Base-by-base conservation (phyloP, 495 filamentous ascomycete species). In the Aspergillus leporis region DNA sequence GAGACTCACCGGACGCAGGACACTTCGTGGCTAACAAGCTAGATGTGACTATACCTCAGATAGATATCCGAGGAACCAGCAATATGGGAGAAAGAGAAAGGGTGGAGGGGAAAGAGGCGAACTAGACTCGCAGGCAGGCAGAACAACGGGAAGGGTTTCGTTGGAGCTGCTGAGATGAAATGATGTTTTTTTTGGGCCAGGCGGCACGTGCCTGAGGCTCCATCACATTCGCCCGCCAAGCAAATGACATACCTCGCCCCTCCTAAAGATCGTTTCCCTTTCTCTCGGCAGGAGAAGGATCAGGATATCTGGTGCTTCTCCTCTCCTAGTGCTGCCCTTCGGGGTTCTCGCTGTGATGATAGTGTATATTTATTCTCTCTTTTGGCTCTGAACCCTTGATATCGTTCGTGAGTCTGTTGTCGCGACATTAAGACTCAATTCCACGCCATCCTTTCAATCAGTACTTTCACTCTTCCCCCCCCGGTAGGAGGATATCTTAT, bases 141-240 rank as follows among this genome's bases (percentile, higher is more conserved):
- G 49, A 46, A 56, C 51, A 32, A 47, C 21, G 14, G 47, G 22
- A 31, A 51, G 25, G 50, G n/a, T 10, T 47, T 55, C 52, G 16
- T 41, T 58, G 31, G 34, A 62, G 51, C 61, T 55, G 56, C 56
- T 45, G 59, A 48, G 59, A 56, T 53, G 55, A 66, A 51, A 69
- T 69, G 66, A 69, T 69, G 66, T 69, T 69, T 69, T 69, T 66
- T 66, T 61, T 47, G 43, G 43, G 43, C 2, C 16, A 46, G 66
- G 60, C 51, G 61, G 60, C 66, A 68, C 63, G 61, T 68, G 62
- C 66, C 66, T 68, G 66, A 65, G 66, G 66, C 66, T 65, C 58
- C 41, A 23, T 47, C 23, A 1, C 10, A 4, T 45, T 18, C 19
- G 31, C 46, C 32, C 51, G 59, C 59, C 60, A 59, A 65, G 58